phyloP scores from a whole-genome alignment of 768 basidiomycete genomes.

The Austroboletus festivus region DNA sequence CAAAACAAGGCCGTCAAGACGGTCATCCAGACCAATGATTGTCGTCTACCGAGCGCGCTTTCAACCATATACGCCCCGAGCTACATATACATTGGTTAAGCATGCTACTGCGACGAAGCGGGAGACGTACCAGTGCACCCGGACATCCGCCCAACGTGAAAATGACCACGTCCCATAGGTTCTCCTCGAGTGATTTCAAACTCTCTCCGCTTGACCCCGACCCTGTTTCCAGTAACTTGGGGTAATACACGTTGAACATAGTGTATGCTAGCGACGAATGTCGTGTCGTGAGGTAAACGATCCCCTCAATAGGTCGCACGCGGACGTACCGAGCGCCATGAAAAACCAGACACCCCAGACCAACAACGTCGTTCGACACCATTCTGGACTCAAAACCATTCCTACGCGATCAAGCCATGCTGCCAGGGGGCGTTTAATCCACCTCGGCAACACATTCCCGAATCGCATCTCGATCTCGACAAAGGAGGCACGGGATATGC shows the following conservation, averaged over 20 bases:
- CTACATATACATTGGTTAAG: conserved; percentile 34
- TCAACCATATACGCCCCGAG: conserved; percentile 86
- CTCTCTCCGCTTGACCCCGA: conserved; percentile 17
- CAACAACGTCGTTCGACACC: conserved; percentile 71
- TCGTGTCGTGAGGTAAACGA: background rate
- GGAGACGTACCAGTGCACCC: conserved; percentile 64
- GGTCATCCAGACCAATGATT: conserved; percentile 73
- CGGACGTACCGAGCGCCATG: conserved; percentile 67
- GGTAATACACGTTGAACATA: conserved; percentile 92
- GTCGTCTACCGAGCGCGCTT: conserved; percentile 59
- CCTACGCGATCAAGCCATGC: conserved; percentile 68
- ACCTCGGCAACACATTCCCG: conserved; percentile 47
- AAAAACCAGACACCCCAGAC: conserved; percentile 78
- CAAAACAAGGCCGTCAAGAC: conserved; percentile 76
- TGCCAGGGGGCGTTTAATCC: conserved; percentile 54
- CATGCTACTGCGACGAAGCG: background rate
- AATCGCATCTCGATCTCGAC: conserved; percentile 40
- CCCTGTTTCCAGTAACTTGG: conserved; percentile 72
- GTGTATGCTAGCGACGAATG: conserved; percentile 59
- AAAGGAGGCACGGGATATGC: conserved; percentile 36
- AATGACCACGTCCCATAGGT: conserved; percentile 82
- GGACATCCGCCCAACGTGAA: conserved; percentile 85
- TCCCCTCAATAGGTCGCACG: background rate
- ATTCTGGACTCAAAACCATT: conserved; percentile 72
- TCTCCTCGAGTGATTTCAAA: conserved; percentile 53